phyloP scores from a whole-genome alignment of 2,329 filamentous ascomycete genomes.

The Tolypocladium tropicale region DNA sequence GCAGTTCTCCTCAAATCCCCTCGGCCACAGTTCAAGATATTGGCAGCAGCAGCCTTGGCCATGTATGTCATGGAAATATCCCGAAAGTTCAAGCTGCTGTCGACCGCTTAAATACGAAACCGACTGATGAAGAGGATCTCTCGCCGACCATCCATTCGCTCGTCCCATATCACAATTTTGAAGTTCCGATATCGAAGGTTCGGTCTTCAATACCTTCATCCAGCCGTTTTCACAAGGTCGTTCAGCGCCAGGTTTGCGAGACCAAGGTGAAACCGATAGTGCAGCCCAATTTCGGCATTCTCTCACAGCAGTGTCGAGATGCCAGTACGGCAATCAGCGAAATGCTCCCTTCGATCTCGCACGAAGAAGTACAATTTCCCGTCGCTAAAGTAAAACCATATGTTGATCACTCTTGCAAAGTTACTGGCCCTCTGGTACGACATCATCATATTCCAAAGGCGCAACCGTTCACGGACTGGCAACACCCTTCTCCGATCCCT shows the following conservation, averaged over 20 bases:
- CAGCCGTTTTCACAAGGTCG: neutral
- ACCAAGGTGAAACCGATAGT: conserved; percentile 3
- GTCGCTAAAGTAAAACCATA: conserved; percentile 4
- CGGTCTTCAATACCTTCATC: neutral
- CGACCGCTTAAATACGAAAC: neutral
- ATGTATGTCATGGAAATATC: neutral
- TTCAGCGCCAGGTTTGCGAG: neutral
- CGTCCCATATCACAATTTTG: neutral
- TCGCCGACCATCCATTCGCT: neutral
- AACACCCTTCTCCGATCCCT: conserved; percentile 1
- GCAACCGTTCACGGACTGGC: neutral
- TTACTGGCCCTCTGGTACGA: conserved; percentile 1
- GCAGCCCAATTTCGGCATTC: neutral
- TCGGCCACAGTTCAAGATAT: neutral
- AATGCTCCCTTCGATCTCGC: neutral
- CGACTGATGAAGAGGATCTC: neutral
- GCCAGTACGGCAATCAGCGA: neutral
- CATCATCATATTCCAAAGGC: conserved; percentile 8
- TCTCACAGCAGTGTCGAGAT: neutral
- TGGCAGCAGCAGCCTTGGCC: neutral
- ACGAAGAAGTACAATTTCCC: neutral
- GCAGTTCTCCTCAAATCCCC: neutral
- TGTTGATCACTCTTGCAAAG: neutral
- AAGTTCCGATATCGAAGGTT: conserved; percentile 3
- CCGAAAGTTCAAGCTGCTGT: neutral